phyloP scores from a whole-genome alignment of 1,284 basidiomycete species.

The Lignosus rhinocerotis region DNA sequence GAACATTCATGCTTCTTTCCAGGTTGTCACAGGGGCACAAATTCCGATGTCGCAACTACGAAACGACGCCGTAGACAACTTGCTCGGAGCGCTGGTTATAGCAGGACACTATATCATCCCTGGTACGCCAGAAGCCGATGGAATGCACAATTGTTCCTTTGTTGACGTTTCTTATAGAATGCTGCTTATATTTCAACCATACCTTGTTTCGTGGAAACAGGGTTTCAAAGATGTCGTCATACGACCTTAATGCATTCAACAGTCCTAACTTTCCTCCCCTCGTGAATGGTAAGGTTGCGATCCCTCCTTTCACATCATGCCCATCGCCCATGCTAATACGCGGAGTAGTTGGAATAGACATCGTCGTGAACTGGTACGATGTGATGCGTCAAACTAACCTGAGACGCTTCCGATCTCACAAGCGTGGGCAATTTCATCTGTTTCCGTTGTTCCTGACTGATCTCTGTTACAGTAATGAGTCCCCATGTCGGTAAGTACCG shows the following conservation, averaged over 20 bases:
- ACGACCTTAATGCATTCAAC: slow-evolving; percentile 84
- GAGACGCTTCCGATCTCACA: slow-evolving; percentile 79
- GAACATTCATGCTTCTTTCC: background rate
- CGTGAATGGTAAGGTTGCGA: slow-evolving; percentile 65
- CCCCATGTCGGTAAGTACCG: slow-evolving; percentile 67
- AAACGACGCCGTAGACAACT: slow-evolving; percentile 89
- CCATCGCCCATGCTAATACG: background rate
- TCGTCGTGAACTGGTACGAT: slow-evolving; percentile 84
- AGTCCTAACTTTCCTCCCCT: slow-evolving; percentile 86
- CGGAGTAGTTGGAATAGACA: slow-evolving; percentile 79
- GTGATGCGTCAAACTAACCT: slow-evolving; percentile 79
- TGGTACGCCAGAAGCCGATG: slow-evolving; percentile 43
- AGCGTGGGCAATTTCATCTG: slow-evolving; percentile 44
- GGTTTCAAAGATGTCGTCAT: slow-evolving; percentile 83
- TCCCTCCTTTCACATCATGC: background rate
- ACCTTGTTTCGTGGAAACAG: slow-evolving; percentile 86
- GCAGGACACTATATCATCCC: slow-evolving; percentile 92
- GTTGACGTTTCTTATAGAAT: slow-evolving; percentile 49
- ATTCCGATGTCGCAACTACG: slow-evolving; percentile 87
- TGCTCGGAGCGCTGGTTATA: slow-evolving; percentile 84
- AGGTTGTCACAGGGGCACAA: slow-evolving; percentile 91
- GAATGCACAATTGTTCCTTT: background rate
- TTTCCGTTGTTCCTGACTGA: background rate
- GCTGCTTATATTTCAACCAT: slow-evolving; percentile 87
- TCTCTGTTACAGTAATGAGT: slow-evolving; percentile 59